Evolutionary conservation across 2,329 filamentous ascomycete genomes (phyloP).

Genomic region (Plenodomus tracheiphilus): DNA sequence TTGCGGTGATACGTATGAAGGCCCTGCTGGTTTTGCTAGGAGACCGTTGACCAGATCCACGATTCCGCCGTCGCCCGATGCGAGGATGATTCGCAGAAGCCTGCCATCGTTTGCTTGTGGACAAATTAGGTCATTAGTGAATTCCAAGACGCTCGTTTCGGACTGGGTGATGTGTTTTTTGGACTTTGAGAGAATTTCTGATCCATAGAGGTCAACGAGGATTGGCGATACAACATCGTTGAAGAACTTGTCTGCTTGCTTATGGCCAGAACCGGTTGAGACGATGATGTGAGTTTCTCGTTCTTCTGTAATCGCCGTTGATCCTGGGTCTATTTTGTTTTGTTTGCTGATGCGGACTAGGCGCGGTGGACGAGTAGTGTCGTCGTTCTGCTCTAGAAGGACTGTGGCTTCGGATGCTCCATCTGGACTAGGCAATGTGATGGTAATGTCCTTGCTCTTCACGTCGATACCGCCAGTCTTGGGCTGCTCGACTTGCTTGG

Average conservation of each 20-base stretch:
- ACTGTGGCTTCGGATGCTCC: constrained; percentile 7
- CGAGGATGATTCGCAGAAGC: constrained; percentile 64
- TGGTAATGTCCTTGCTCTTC: constrained; percentile 6
- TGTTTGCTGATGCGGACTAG: constrained; percentile 24
- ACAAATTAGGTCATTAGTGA: constrained; percentile 58
- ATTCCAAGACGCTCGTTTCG: constrained; percentile 64
- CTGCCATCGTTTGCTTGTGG: constrained; percentile 53
- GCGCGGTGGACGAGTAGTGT: constrained; percentile 17
- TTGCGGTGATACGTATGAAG: constrained; percentile 53
- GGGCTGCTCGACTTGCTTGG: background rate
- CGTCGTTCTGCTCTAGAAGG: constrained; percentile 14
- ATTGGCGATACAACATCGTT: constrained; percentile 44
- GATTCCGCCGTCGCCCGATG: constrained; percentile 87
- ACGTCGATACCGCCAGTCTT: background rate
- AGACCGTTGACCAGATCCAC: constrained; percentile 79
- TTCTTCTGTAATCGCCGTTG: constrained; percentile 5
- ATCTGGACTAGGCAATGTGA: constrained; percentile 8
- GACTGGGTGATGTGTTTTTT: constrained; percentile 65
- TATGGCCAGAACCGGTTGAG: constrained; percentile 51
- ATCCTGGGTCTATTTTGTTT: constrained; percentile 8
- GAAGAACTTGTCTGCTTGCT: constrained; percentile 47
- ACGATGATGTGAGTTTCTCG: constrained; percentile 48
- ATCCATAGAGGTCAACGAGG: constrained; percentile 46
- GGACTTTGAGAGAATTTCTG: constrained; percentile 46
- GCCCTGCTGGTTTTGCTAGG: constrained; percentile 32